Evolutionary conservation across 192 early-diverging fungal species (phyloP), one percentile per base, ranked within the genome.

Genomic region (Borealophlyctis nickersoniae): DNA sequence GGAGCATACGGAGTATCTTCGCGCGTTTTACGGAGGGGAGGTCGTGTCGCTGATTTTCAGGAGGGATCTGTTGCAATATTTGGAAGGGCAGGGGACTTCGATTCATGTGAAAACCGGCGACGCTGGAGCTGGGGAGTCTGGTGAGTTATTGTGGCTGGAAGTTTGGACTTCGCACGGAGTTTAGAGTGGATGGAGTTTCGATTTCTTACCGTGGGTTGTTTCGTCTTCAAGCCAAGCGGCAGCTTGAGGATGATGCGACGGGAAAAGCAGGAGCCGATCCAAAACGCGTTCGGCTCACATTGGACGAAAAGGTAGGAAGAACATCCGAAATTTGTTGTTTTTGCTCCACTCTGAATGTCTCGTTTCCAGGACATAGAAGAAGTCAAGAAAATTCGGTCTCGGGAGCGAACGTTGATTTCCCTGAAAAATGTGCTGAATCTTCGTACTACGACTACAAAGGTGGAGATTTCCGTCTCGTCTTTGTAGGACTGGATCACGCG

Each of bases 1-100:
- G 53, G 84, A 83, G 57, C 87, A 89, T 24, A 73, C 88, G 55
- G 82, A 84, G 55, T 95, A 93, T 73, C 80, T 91, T 50, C 81
- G 87, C 59, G 35, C 29, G n/a, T 36, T 82, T 52, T 79, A 78
- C 48, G 71, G 74, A 4, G 75, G 81, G 56, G 82, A 79, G 3
- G 75, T 87, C 34, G 82, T 80, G 27, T 81, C 83, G 22, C 83
- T 95, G 30, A 86, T 85, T 0, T 88, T 91, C 70, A 78, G 89
- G 51, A 75, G 72, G 52, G 73, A 83, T 16, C 75, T 93, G 26
- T 65, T 90, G 16, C 88, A 88, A 53, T 90, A 90, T 55, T 66
- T 95, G 49, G 90, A 86, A 0, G 88, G 69, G 22, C 65, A 81
- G 22, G 79, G 80, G 34, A 67, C 78, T 1, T 67, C 79, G 3